Percentiles rank a stretch among this genome's conserved stretches.
These are phyloP conservation scores for Oropetium thomaeum DNA, from an alignment of 176 grass and related monocot genomes.

Conservation along the genomic window DNA sequence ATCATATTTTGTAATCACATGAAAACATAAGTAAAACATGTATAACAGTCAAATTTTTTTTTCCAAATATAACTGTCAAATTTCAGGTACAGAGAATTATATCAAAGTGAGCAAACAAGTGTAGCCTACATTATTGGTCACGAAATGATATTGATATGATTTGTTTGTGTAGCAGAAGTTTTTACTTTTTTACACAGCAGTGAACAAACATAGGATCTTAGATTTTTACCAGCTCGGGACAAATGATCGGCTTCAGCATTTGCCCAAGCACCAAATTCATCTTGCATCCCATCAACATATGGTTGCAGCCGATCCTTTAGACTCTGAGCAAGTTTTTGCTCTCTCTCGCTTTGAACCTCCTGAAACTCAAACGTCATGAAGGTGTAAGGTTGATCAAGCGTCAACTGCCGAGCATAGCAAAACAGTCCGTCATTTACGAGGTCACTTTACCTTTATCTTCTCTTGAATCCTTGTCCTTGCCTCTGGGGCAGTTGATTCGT, in stretches of 20 bases:
- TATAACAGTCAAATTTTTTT: neutral
- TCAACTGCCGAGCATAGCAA: neutral
- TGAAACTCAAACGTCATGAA: conserved; percentile 27
- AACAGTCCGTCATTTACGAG: neutral
- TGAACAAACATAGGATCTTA: neutral
- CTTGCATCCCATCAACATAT: conserved; percentile 57
- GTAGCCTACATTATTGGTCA: neutral
- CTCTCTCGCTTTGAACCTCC: conserved; percentile 76
- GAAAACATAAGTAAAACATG: neutral
- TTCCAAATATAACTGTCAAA: neutral
- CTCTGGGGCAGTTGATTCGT: conserved; percentile 49
- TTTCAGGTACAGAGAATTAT: neutral
- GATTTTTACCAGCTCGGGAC: conserved; percentile 63
- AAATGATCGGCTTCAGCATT: conserved; percentile 65
- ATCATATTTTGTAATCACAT: conserved; percentile 11
- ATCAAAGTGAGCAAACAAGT: neutral
- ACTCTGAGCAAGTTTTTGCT: conserved; percentile 54
- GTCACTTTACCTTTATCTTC: conserved; percentile 55
- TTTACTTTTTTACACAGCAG: neutral
- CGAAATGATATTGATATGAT: neutral
- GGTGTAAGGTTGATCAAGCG: neutral
- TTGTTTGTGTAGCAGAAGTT: neutral
- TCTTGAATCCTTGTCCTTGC: conserved; percentile 54
- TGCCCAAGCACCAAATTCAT: conserved; percentile 79
- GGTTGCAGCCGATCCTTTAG: conserved; percentile 73